phyloP scores from a whole-genome alignment of 345 rosid genomes.

The Mallotus nudiflorus region DNA sequence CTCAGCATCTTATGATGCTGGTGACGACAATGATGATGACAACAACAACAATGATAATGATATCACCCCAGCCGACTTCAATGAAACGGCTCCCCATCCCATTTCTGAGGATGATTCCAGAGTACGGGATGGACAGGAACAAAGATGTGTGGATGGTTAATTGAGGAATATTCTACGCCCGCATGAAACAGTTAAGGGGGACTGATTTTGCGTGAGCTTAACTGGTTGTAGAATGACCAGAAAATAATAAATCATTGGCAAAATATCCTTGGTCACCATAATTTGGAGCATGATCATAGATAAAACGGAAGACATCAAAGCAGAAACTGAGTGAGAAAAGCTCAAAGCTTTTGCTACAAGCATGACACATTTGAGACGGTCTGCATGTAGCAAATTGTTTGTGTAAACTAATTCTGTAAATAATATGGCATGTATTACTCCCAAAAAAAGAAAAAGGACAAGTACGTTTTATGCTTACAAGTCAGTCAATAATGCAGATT shows the following conservation, averaged over 20 bases:
- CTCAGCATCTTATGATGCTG: slow-evolving; percentile 59
- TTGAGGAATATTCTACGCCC: neutral
- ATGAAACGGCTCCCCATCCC: slow-evolving; percentile 8
- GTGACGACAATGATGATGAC: slow-evolving; percentile 26
- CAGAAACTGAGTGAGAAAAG: too few species aligned
- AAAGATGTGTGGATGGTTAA: slow-evolving; percentile 12
- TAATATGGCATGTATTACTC: too few species aligned
- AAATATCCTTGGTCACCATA: neutral
- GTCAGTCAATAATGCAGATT: too few species aligned
- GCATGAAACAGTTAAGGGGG: neutral
- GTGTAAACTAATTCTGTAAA: too few species aligned
- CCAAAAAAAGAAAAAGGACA: too few species aligned
- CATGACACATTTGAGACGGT: too few species aligned
- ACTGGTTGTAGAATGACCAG: too few species aligned
- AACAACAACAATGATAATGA: slow-evolving; percentile 26
- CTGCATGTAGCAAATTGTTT: too few species aligned
- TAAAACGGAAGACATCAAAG: too few species aligned
- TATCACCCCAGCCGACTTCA: neutral
- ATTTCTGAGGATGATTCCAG: slow-evolving; percentile 2
- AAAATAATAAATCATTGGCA: neutral
- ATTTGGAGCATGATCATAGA: too few species aligned
- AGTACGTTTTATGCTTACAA: too few species aligned
- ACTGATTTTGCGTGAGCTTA: neutral
- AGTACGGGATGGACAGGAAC: slow-evolving; percentile 13
- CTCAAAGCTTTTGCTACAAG: too few species aligned